phyloP scores from a whole-genome alignment of 495 filamentous ascomycete species.

The Annulohypoxylon nitens region DNA sequence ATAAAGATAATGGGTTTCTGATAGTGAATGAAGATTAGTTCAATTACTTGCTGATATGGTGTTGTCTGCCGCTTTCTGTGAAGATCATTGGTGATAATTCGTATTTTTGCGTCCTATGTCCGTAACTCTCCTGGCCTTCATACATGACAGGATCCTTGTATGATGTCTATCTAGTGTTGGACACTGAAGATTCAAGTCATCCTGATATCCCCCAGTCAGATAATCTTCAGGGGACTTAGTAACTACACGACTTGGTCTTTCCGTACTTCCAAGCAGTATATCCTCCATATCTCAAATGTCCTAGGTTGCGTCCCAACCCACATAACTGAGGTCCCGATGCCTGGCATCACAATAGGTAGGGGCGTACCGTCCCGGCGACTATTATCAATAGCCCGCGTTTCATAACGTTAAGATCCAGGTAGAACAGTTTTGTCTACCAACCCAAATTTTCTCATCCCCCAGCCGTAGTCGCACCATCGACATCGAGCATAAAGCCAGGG shows the following conservation, averaged over 20 bases:
- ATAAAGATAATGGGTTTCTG: conserved; percentile 28
- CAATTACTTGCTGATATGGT: not conserved
- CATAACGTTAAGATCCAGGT: not conserved
- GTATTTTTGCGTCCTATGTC: not conserved
- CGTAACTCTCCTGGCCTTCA: no score
- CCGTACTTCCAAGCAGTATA: not conserved
- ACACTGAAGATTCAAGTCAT: not conserved
- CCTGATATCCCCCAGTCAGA: not conserved
- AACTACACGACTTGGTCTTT: not conserved
- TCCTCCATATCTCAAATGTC: not conserved
- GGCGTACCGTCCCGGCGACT: not conserved
- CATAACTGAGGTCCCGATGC: not conserved
- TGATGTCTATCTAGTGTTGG: not conserved
- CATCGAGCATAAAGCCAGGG: conserved; percentile 72
- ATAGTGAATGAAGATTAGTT: conserved; percentile 28
- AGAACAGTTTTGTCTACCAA: not conserved
- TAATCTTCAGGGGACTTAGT: not conserved
- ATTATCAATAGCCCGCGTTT: not conserved
- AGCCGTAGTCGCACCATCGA: conserved; percentile 14
- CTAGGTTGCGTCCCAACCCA: not conserved
- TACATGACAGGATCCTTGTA: not conserved
- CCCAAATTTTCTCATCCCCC: conserved; percentile 28
- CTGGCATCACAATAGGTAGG: not conserved
- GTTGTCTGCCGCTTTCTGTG: not conserved
- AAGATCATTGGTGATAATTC: not conserved